These are phyloP conservation scores for Epichloe scottii DNA, from an alignment of 2,329 filamentous ascomycete species.

Conservation along the genomic window DNA sequence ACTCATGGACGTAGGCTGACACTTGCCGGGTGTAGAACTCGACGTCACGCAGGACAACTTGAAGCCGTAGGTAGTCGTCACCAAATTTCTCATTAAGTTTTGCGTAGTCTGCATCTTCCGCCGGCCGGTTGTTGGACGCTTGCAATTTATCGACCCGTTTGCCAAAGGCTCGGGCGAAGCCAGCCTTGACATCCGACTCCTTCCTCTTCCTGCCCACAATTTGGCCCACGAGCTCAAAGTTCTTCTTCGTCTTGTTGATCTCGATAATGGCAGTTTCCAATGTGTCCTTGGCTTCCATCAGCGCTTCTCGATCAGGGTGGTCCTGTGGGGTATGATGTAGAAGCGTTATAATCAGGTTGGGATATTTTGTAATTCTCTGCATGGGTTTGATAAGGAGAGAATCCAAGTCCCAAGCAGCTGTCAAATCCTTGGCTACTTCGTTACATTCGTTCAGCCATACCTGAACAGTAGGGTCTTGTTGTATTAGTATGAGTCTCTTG, in stretches of 20 bases:
- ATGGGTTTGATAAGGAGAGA: conserved; percentile 96
- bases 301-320: conserved; percentile 66
- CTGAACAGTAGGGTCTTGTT: conserved; percentile 50
- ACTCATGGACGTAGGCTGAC: conserved; percentile 66
- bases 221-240: conserved; percentile 82
- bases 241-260: conserved; percentile 93
- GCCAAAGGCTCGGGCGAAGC: conserved; percentile 78
- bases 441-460: conserved; percentile 93
- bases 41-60: conserved; percentile 88
- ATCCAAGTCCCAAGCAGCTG: conserved; percentile 86
- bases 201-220: conserved; percentile 78
- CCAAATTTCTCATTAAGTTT: conserved; percentile 76
- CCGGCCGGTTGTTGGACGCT: conserved; percentile 44
- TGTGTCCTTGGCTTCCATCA: conserved; percentile 40
- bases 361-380: conserved; percentile 89
- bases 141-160: conserved; percentile 77
- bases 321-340: conserved; percentile 66
- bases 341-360: conserved; percentile 69
- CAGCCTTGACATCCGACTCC: conserved; percentile 76
- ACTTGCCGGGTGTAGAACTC: conserved; percentile 82
- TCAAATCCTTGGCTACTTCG: conserved; percentile 82
- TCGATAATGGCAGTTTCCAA: conserved; percentile 61
- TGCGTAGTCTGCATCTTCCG: conserved; percentile 73
- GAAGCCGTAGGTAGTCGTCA: conserved; percentile 82
- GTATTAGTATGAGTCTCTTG: conserved; percentile 48